A percentile compares a stretch with the other conserved stretches of the same genome.
Evolutionary conservation across 1,284 basidiomycete species (phyloP).

Genomic region (Cryptococcus sp.): DNA sequence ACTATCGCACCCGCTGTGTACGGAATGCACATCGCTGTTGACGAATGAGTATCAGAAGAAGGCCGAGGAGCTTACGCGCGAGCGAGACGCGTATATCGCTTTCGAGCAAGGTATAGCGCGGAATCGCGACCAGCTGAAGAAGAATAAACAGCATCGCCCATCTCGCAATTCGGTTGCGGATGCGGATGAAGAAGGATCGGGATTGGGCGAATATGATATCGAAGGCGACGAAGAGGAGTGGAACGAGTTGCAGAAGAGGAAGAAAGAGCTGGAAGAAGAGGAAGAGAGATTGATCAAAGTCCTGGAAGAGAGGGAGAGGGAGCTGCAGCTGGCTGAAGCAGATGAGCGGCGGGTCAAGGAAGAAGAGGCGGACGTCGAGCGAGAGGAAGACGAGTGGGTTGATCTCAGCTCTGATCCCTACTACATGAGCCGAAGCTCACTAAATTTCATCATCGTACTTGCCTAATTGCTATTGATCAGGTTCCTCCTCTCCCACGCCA

Average conservation of each 20-base stretch:
- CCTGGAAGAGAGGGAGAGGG: constrained; percentile 62
- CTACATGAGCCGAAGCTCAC: background rate
- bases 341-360: constrained; percentile 73
- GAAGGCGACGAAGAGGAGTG: constrained; percentile 47
- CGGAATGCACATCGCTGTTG: constrained; percentile 85
- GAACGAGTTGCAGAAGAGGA: constrained; percentile 62
- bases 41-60: constrained; percentile 75
- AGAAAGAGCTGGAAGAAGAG: constrained; percentile 65
- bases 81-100: constrained; percentile 87
- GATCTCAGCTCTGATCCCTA: background rate
- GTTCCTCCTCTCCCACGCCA: constrained; percentile 40
- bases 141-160: background rate
- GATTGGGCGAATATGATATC: constrained; percentile 33
- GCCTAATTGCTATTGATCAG: constrained; percentile 17
- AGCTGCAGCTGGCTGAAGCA: constrained; percentile 70
- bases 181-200: constrained; percentile 49
- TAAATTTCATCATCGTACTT: background rate
- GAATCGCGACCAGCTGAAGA: constrained; percentile 23
- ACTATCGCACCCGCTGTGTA: constrained; percentile 92
- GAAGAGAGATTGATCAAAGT: constrained; percentile 58
- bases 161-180: constrained; percentile 42
- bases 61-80: constrained; percentile 85
- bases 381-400: constrained; percentile 66
- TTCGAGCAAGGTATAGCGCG: constrained; percentile 79
- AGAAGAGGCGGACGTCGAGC: constrained; percentile 69